Percentiles rank a stretch among this genome's conserved stretches.
Evolutionary conservation across 129 eudicot genomes (phyloP).

Genomic region (Dittrichia graveolens): DNA sequence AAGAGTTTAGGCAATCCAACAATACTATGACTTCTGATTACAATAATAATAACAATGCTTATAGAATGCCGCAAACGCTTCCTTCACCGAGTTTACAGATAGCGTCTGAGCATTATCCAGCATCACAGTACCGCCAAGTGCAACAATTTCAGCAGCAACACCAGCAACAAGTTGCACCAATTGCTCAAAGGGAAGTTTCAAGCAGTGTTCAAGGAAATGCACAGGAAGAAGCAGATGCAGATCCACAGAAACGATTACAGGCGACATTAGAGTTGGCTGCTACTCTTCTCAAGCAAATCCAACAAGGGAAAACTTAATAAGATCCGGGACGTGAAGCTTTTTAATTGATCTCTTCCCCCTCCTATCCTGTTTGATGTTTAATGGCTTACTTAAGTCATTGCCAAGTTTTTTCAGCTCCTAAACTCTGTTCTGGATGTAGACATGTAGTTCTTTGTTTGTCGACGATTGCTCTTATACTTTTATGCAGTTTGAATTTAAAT

Average conservation of each 20-base stretch:
- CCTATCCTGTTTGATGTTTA: too few species aligned
- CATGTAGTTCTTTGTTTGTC: too few species aligned
- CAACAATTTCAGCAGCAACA: constrained; percentile 50
- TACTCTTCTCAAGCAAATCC: constrained; percentile 91
- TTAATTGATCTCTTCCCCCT: too few species aligned
- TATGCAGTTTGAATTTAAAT: too few species aligned
- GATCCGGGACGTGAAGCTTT: too few species aligned
- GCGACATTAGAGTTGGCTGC: constrained; percentile 92
- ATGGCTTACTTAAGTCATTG: too few species aligned
- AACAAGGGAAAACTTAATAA: constrained; percentile 61
- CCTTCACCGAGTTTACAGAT: constrained; percentile 41
- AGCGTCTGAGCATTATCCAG: constrained; percentile 37
- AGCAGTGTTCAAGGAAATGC: constrained; percentile 35
- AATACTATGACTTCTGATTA: constrained; percentile 38
- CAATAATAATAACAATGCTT: constrained; percentile 31
- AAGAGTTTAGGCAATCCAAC: constrained; percentile 47
- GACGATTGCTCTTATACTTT: too few species aligned
- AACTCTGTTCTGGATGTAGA: too few species aligned
- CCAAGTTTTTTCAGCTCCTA: too few species aligned
- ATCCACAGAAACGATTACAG: constrained; percentile 85
- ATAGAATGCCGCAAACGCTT: constrained; percentile 39
- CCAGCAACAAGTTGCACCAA: constrained; percentile 36
- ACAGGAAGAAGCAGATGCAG: constrained; percentile 65
- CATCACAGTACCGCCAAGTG: constrained; percentile 48
- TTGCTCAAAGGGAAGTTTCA: constrained; percentile 20